Evolutionary conservation across 1,139 yeast species (phyloP).

Genomic region (Scheffersomyces quercinus): DNA sequence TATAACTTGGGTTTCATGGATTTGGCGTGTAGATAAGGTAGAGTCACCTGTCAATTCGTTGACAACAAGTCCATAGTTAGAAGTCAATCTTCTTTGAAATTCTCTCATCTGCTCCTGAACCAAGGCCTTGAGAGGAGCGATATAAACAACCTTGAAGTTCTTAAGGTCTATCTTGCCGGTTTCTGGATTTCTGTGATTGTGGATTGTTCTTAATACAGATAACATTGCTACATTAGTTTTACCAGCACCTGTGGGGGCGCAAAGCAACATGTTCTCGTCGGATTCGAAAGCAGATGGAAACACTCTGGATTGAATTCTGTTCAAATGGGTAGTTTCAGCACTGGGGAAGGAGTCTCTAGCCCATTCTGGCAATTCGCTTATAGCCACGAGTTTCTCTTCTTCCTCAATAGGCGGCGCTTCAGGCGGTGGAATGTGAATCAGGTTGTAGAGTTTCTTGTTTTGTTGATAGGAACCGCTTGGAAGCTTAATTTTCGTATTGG

Average conservation of each 20-base stretch:
- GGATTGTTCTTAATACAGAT: conserved; percentile 63
- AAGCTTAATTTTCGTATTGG: conserved; percentile 64
- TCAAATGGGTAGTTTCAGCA: conserved; percentile 64
- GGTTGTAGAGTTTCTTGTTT: conserved; percentile 74
- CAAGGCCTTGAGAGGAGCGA: conserved; percentile 92
- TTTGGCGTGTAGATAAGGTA: conserved; percentile 73
- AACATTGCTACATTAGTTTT: conserved; percentile 94
- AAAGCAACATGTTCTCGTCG: conserved; percentile 73
- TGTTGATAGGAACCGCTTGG: conserved; percentile 86
- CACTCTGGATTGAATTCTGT: conserved; percentile 81
- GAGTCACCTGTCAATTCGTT: conserved; percentile 93
- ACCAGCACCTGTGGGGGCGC: conserved; percentile 99
- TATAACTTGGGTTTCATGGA: conserved; percentile 74
- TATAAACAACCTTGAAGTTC: conserved; percentile 77
- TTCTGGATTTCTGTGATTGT: conserved; percentile 48
- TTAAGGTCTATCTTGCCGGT: conserved; percentile 53
- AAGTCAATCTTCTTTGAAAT: conserved; percentile 66
- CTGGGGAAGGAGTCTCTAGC: conserved; percentile 74
- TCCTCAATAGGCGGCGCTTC: conserved; percentile 51
- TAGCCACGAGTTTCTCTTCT: conserved; percentile 55
- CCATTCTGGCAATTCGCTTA: conserved; percentile 76
- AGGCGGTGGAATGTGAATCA: conserved; percentile 75
- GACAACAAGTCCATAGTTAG: conserved; percentile 68
- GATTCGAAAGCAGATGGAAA: conserved; percentile 72
- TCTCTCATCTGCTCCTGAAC: conserved; percentile 95